Evolutionary conservation across 1,139 yeast genomes (phyloP), one percentile per base, ranked within the genome.

Genomic region (Pichia inconspicua): DNA sequence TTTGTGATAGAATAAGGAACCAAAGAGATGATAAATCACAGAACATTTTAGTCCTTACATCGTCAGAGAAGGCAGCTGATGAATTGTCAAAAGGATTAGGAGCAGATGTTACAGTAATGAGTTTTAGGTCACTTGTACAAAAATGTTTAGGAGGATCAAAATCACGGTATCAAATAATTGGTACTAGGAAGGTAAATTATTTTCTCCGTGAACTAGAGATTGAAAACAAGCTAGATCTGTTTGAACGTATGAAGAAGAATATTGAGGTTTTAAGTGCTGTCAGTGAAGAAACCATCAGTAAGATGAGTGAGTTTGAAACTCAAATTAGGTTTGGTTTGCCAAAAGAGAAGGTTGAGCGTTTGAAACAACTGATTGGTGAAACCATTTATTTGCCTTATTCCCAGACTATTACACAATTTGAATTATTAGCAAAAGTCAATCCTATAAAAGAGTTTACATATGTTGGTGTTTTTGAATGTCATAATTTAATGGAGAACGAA

Each of bases 271-370:
- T 43, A 11, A 40, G 43, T 40, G 41, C 8, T 17, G 4, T 19
- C 10, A 6, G 6, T 38, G 14, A 38, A 22, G 15, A 22, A 9
- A 38, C 28, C 22, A 25, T 38, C 9, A 22, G 22, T 9, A 38
- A 17, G n/a, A 35, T 35, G 22, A 30, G 34, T 30, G 34, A 30
- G 14, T 12, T 30, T 30, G 34, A 30, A 30, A n/a, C 39, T 2
- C n/a, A 40, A 9, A n/a, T 46, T 4, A 46, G 48, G 39, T 49
- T 40, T 31, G 50, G 50, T 12, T 35, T 49, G 11, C 17, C 15
- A 3, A 49, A 37, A 40, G 38, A 42, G 7, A 37, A 28, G 4
- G 14, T 41, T 17, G 11, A 35, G 14, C 2, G 25, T 14, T 19
- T 49, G 19, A 49, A 49, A 28, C 19, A 30, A 6, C 11, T 28